Evolutionary conservation across 1,284 basidiomycete species (phyloP), one percentile per base, ranked within the genome.

Genomic region (Marasmius tenuissimus): DNA sequence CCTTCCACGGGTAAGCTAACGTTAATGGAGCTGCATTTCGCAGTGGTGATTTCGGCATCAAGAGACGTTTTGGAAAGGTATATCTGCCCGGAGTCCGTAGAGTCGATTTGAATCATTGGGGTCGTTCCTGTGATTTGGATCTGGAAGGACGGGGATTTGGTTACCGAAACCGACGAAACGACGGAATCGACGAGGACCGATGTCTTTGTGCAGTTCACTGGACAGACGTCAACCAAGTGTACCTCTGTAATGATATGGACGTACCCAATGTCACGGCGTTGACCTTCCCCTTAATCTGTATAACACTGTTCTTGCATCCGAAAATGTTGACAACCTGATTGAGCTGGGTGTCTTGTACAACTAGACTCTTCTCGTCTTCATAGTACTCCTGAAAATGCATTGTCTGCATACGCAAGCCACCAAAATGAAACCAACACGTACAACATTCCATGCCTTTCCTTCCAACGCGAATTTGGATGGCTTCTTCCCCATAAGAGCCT

Each of bases 11-110:
- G 97, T 51, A 99, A 74, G 68, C 87, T 94, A 63, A 99, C 84
- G 76, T 99, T 99, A 76, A 99, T 92, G 37, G 90, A 85, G 71
- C 93, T 96, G 75, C 95, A 97, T 79, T 99, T 98, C 61, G 94
- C 90, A 1, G 96, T 97, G 53, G 96, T 92, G 70, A 99, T 94
- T 78, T 98, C 97, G 2, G 87, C 84, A 42, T 71, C 80, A 59
- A 97, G 81, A 67, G 91, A 92, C 37, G 85, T 85, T 73, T 92
- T 92, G 50, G 94, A 96, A 38, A 99, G 85, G 77, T 94, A 99
- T 66, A 99, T 88, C 74, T 96, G 94, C 9, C 97, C 97, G 16
- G 93, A 93, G 76, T 99, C 97, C 42, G 94, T 97, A 35, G 91
- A 91, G 76, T 99, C 97, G 42, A 99, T 78, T 71, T 97, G 91